Percentiles rank a stretch among this genome's conserved stretches.
phyloP scores from a whole-genome alignment of 2,329 filamentous ascomycete species.

The Fusarium nygamai region DNA sequence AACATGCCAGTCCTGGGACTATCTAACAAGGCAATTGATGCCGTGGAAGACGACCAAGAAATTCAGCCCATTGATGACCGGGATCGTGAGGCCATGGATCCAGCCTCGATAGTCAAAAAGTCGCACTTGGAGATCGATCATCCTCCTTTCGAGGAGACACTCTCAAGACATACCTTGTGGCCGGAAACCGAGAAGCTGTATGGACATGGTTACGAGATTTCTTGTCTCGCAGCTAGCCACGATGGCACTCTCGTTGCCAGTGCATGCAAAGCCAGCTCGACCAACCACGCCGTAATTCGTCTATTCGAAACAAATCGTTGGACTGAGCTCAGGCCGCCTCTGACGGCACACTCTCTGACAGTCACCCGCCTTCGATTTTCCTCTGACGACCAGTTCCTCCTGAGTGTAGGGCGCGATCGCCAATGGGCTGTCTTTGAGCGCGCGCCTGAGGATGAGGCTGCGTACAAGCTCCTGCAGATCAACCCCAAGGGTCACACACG shows the following conservation, averaged over 20 bases:
- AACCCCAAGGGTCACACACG: constrained; percentile 88
- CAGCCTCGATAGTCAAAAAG: constrained; percentile 64
- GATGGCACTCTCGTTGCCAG: constrained; percentile 84
- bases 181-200: constrained; percentile 97
- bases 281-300: constrained; percentile 94
- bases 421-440: constrained; percentile 87
- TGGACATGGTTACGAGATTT: constrained; percentile 97
- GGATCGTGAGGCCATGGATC: constrained; percentile 64
- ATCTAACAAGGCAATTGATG: constrained; percentile 90
- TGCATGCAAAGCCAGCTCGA: constrained; percentile 89
- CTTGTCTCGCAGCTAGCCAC: constrained; percentile 80
- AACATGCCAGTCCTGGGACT: constrained; percentile 95
- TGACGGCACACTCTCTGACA: constrained; percentile 88
- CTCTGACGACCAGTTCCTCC: constrained; percentile 73
- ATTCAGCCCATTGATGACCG: constrained; percentile 56
- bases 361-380: constrained; percentile 86
- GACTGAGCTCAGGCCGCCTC: constrained; percentile 85
- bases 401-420: constrained; percentile 91
- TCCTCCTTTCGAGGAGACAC: constrained; percentile 88
- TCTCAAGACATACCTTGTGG: constrained; percentile 92
- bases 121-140: constrained; percentile 73
- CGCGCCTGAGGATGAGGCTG: constrained; percentile 46
- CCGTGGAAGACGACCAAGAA: constrained; percentile 60
- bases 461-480: constrained; percentile 68
- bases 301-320: constrained; percentile 88